These are phyloP conservation scores for Cytospora piceae DNA, from an alignment of 2,329 filamentous ascomycete species.

Conservation along the genomic window DNA sequence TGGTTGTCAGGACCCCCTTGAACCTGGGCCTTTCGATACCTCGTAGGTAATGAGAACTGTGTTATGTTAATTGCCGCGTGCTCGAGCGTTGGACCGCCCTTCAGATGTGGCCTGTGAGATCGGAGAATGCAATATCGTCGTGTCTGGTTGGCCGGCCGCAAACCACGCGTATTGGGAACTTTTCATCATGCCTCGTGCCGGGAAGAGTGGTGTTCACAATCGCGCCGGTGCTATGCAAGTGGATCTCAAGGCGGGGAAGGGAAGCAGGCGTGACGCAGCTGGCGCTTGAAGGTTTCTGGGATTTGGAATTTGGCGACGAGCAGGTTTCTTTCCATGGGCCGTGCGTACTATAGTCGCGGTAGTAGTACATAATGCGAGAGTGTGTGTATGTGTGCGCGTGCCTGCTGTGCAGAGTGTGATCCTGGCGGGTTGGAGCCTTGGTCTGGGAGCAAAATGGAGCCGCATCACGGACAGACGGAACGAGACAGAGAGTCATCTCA, in stretches of 20 bases:
- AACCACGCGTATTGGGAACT: not conserved
- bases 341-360: not conserved
- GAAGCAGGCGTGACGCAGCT: slow-evolving; percentile 27
- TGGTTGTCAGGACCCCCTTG: not conserved
- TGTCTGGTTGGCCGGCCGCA: not conserved
- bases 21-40: slow-evolving; percentile 1
- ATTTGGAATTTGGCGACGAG: not conserved
- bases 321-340: not conserved
- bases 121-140: not conserved
- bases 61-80: not conserved
- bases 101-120: not conserved
- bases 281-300: slow-evolving; percentile 6
- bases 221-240: slow-evolving; percentile 3
- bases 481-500: too few relatives aligned
- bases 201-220: not conserved
- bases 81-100: too few relatives aligned
- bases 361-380: not conserved
- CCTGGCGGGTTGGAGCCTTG: slow-evolving; percentile 1
- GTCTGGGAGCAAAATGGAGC: slow-evolving; percentile 5
- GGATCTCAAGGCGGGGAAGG: slow-evolving; percentile 18
- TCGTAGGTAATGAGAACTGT: not conserved
- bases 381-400: too few relatives aligned
- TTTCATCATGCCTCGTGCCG: not conserved
- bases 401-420: slow-evolving; percentile 8
- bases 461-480: not conserved